These are phyloP conservation scores for Venturia pyrina DNA, from an alignment of 2,329 filamentous ascomycete genomes.

Conservation along the genomic window DNA sequence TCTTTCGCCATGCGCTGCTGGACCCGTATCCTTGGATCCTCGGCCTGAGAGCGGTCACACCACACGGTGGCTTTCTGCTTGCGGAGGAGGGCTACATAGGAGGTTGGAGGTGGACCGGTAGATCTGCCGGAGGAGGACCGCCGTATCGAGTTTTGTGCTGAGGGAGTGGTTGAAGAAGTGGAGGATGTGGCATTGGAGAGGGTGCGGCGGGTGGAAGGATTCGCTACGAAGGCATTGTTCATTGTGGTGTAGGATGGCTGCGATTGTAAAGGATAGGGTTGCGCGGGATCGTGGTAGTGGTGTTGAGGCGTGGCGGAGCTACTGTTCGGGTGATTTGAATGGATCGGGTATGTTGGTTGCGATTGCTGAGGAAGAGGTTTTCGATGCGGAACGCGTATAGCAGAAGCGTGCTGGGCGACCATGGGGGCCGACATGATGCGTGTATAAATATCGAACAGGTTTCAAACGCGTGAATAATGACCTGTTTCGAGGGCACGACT, in stretches of 20 bases:
- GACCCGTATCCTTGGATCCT: constrained; percentile 75
- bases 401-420: background rate
- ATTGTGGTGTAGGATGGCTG: constrained; percentile 1
- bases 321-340: background rate
- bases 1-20: constrained; percentile 82
- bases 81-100: constrained; percentile 91
- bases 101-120: constrained; percentile 46
- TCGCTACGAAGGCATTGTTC: background rate
- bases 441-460: background rate
- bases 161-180: constrained; percentile 46
- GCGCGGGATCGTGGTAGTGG: background rate
- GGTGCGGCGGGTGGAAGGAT: constrained; percentile 38
- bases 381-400: constrained; percentile 2
- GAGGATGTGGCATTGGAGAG: constrained; percentile 61
- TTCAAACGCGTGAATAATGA: background rate
- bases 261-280: background rate
- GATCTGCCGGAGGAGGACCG: constrained; percentile 77
- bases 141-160: constrained; percentile 28
- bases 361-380: constrained; percentile 7
- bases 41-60: constrained; percentile 88
- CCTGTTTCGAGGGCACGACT: background rate
- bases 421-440: constrained; percentile 9
- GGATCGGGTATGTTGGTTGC: background rate
- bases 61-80: constrained; percentile 97
- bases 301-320: background rate